Base-by-base conservation (phyloP, 768 basidiomycete species). In the Paxillus involutus region DNA sequence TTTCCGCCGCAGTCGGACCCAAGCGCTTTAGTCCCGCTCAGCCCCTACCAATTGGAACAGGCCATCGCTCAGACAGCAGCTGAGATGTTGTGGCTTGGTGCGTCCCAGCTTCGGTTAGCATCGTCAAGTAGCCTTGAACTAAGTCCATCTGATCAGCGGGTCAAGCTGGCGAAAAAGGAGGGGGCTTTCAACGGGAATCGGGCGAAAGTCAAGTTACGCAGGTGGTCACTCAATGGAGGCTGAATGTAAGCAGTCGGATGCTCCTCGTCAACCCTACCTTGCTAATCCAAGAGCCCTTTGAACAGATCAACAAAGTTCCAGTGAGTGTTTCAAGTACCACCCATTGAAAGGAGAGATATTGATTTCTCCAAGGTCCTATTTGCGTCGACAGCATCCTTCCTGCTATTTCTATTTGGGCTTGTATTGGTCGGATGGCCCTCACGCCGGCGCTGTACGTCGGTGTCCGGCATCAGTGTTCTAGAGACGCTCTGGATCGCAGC, bases 291-390 rank as follows among this genome's bases (percentile, higher is more conserved):
- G 21, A 29, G 0, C 11, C 4, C 4, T 11, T 9, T 16, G 21
- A 1, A 21, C 19, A 63, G 61, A 59, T 62, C 51, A 62, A 63
- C 44, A 5, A 3, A 12, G 16, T 54, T 32, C 57, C 61, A 17
- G 61, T 59, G 8, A 44, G 61, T 14, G 3, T 47, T 43, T 1
- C 10, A 37, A 21, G n/a, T 43, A 26, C 29, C 13, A 9, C 3
- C 39, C 49, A 0, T 41, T 42, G 30, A 6, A 10, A 16, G 12
- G 37, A 29, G 21, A 21, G 21, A 21, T 21, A 3, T 21, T 21
- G 21, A 21, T 21, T 21, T 3, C 21, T 21, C 3, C 21, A 14
- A 62, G 61, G 47, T 56, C 19, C 8, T 11, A 0, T 17, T 62
- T 42, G 46, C 52, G 1, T 36, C 46, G 14, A 17, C 10, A 32